Evolutionary conservation across 2,329 filamentous ascomycete species (phyloP).

Genomic region (Neonectria faginata): DNA sequence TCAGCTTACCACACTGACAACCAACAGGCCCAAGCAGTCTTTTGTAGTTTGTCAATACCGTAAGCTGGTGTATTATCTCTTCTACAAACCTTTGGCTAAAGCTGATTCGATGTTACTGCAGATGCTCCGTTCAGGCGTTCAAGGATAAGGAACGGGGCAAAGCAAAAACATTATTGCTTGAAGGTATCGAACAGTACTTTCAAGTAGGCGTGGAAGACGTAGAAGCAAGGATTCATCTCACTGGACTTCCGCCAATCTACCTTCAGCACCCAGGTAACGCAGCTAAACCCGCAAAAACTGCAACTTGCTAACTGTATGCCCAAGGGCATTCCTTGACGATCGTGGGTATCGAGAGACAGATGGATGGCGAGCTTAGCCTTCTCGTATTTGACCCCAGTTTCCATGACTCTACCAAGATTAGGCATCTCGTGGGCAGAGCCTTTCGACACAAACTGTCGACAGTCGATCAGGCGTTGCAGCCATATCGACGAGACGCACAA

Average conservation of each 20-base stretch:
- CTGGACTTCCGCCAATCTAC: constrained; percentile 84
- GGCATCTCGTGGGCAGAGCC: constrained; percentile 64
- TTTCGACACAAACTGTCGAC: constrained; percentile 57
- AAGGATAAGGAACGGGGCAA: constrained; percentile 59
- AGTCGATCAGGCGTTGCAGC: constrained; percentile 65
- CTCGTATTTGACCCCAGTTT: constrained; percentile 92
- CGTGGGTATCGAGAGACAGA: constrained; percentile 80
- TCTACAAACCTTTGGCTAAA: not conserved
- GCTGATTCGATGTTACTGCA: constrained; percentile 42
- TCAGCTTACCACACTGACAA: not conserved
- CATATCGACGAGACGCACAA: constrained; percentile 76
- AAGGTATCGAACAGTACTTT: constrained; percentile 81
- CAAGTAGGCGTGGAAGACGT: constrained; percentile 57
- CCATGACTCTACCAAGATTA: constrained; percentile 73
- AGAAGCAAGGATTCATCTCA: constrained; percentile 71
- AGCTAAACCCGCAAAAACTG: not conserved
- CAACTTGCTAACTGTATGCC: constrained; percentile 10
- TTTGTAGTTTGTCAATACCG: constrained; percentile 75
- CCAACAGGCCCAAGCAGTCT: constrained; percentile 79
- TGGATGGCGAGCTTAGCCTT: constrained; percentile 73
- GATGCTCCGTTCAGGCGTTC: constrained; percentile 73
- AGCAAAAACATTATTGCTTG: constrained; percentile 67
- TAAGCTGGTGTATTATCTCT: constrained; percentile 52
- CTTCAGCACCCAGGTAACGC: constrained; percentile 80
- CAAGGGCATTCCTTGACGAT: constrained; percentile 90